phyloP scores from a whole-genome alignment of 1,284 basidiomycete genomes.

The Papiliotrema flavescens region DNA sequence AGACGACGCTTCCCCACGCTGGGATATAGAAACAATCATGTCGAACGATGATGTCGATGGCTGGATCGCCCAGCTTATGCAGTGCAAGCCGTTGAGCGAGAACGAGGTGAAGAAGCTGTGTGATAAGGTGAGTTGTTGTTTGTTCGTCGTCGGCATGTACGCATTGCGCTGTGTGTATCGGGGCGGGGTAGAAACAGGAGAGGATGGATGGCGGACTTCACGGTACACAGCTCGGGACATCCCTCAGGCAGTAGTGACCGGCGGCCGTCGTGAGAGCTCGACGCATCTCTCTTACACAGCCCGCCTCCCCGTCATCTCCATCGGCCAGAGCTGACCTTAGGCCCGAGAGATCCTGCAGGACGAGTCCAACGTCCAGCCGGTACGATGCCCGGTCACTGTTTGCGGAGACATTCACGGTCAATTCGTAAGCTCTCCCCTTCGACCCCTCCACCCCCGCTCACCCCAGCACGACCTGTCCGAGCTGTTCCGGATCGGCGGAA shows the following conservation, averaged over 20 bases:
- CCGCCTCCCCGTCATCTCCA: no score
- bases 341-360: conserved; percentile 97
- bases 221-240: no score
- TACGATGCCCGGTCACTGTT: conserved; percentile 94
- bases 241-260: no score
- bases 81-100: conserved; percentile 97
- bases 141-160: no score
- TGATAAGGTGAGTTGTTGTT: conserved; percentile 82
- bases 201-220: no score
- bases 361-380: conserved; percentile 96
- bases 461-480: conserved; percentile 97
- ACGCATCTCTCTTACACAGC: no score
- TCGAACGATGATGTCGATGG: conserved; percentile 57
- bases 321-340: conserved; percentile 51
- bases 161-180: no score
- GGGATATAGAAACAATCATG: conserved; percentile 19
- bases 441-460: conserved; percentile 9
- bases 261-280: no score
- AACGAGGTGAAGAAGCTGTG: conserved; percentile 95
- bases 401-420: conserved; percentile 99
- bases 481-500: conserved; percentile 90
- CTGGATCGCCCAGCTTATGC: conserved; percentile 95
- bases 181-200: no score
- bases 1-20: no score
- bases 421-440: conserved; percentile 76